Evolutionary conservation across 352 stramenopile genomes (phyloP).

Genomic region (Phytophthora fragariaefolia): DNA sequence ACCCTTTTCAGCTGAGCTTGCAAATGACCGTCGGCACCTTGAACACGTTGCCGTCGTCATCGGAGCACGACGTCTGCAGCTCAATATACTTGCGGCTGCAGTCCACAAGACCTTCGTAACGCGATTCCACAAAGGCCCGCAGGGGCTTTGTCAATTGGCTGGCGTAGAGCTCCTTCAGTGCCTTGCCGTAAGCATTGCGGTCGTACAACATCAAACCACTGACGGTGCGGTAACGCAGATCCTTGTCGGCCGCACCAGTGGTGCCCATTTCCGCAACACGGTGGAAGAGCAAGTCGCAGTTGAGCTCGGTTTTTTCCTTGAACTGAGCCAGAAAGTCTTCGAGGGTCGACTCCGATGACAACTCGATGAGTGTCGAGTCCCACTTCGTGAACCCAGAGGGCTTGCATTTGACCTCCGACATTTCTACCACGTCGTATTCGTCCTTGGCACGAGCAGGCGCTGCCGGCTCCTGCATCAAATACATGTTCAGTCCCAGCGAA

Average conservation of each 20-base stretch:
- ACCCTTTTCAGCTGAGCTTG: constrained; percentile 68
- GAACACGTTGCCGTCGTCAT: constrained; percentile 84
- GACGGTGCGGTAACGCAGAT: constrained; percentile 67
- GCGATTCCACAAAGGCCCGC: constrained; percentile 70
- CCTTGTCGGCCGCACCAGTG: constrained; percentile 59
- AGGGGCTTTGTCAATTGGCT: constrained; percentile 63
- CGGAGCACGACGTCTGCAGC: constrained; percentile 86
- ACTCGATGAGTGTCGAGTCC: constrained; percentile 86
- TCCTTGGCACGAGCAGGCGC: constrained; percentile 88
- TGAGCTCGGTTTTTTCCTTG: constrained; percentile 74
- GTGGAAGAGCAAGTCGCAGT: constrained; percentile 87
- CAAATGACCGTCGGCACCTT: constrained; percentile 88
- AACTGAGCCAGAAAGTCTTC: constrained; percentile 72
- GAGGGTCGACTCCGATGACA: constrained; percentile 73
- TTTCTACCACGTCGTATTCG: constrained; percentile 91
- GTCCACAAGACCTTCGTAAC: constrained; percentile 86
- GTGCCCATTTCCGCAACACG: constrained; percentile 74
- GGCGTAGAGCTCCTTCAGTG: constrained; percentile 75
- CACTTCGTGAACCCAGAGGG: constrained; percentile 92
- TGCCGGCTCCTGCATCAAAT: constrained; percentile 91
- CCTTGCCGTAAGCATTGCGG: constrained; percentile 79
- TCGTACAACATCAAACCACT: constrained; percentile 90
- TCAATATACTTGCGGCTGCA: constrained; percentile 84
- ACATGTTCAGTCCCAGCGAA: constrained; percentile 93
- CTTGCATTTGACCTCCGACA: constrained; percentile 89